Conservation (phyloP, 495 filamentous ascomycete genomes). For the Poronia punctata region DNA sequence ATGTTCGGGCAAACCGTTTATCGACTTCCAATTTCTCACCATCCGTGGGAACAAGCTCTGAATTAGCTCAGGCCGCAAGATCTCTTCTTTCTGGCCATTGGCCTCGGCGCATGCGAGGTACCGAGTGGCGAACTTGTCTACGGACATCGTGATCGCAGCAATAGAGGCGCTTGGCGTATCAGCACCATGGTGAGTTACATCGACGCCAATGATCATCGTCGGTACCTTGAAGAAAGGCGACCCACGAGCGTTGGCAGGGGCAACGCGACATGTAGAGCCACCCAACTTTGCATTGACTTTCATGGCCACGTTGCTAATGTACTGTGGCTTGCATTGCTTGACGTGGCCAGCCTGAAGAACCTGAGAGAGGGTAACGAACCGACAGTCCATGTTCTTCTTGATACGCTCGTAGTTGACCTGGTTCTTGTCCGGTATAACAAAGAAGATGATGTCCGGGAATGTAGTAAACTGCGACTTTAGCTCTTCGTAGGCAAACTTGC, state of each 20-base stretch:
- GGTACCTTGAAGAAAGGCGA: constrained; percentile 38
- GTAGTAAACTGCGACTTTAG: constrained; percentile 8
- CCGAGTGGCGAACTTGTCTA: constrained; percentile 57
- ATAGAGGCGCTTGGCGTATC: constrained; percentile 55
- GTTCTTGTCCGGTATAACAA: constrained; percentile 64
- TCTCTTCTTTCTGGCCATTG: constrained; percentile 71
- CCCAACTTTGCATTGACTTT: constrained; percentile 97
- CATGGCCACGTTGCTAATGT: constrained; percentile 82
- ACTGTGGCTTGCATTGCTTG: constrained; percentile 57
- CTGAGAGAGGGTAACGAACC: constrained; percentile 72
- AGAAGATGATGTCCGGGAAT: constrained; percentile 58
- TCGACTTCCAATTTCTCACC: constrained; percentile 53
- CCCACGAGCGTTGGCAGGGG: constrained; percentile 8
- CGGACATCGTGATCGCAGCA: constrained; percentile 79
- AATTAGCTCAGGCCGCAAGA: constrained; percentile 60
- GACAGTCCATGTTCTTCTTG: constrained; percentile 77
- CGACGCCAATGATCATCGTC: constrained; percentile 77
- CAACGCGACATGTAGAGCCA: constrained; percentile 51
- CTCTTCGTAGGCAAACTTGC: constrained; percentile 11
- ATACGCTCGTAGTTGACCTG: constrained; percentile 62
- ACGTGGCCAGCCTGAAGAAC: constrained; percentile 58
- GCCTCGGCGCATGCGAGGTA: constrained; percentile 72
- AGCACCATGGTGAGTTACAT: constrained; percentile 80
- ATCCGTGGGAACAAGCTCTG: constrained; percentile 55
- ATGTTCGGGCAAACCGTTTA: constrained; percentile 51